phyloP scores from a whole-genome alignment of 2,329 filamentous ascomycete species.

The Sclerotinia borealis region DNA sequence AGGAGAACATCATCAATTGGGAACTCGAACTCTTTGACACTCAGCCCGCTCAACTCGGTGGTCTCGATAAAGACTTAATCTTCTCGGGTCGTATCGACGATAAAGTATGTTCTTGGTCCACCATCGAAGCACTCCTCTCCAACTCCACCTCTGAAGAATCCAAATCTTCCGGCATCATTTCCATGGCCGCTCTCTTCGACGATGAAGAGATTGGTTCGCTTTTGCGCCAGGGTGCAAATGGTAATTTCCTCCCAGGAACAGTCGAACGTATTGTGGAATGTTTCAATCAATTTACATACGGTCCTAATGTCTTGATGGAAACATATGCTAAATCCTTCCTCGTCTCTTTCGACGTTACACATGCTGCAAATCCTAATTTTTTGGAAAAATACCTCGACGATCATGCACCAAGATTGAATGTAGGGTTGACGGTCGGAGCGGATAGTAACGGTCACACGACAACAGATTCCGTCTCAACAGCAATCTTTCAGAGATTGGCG shows the following conservation, averaged over 20 bases:
- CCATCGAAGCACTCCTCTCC: conserved; percentile 74
- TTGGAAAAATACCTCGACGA: conserved; percentile 73
- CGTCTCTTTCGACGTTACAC: conserved; percentile 85
- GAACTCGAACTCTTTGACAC: conserved; percentile 92
- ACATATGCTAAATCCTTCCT: conserved; percentile 92
- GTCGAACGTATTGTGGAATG: conserved; percentile 77
- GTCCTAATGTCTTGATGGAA: conserved; percentile 62
- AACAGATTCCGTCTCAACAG: conserved; percentile 79
- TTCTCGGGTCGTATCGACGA: conserved; percentile 94
- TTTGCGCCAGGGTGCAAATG: conserved; percentile 80
- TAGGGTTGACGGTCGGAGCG: conserved; percentile 72
- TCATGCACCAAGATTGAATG: conserved; percentile 82
- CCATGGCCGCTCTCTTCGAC: conserved; percentile 90
- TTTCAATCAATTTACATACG: conserved; percentile 41
- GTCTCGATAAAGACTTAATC: conserved; percentile 88
- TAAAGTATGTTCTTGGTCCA: conserved; percentile 93
- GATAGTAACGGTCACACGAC: conserved; percentile 96
- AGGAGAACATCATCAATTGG: conserved; percentile 82
- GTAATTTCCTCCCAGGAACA: conserved; percentile 78
- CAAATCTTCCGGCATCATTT: conserved; percentile 54
- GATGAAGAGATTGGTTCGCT: conserved; percentile 94
- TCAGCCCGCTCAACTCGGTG: conserved; percentile 77
- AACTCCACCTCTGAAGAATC: conserved; percentile 51
- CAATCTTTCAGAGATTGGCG: conserved; percentile 72
- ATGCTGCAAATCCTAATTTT: conserved; percentile 95